These are phyloP conservation scores for Tolypocladium inflatum DNA, from an alignment of 2,329 filamentous ascomycete genomes.

Conservation along the genomic window DNA sequence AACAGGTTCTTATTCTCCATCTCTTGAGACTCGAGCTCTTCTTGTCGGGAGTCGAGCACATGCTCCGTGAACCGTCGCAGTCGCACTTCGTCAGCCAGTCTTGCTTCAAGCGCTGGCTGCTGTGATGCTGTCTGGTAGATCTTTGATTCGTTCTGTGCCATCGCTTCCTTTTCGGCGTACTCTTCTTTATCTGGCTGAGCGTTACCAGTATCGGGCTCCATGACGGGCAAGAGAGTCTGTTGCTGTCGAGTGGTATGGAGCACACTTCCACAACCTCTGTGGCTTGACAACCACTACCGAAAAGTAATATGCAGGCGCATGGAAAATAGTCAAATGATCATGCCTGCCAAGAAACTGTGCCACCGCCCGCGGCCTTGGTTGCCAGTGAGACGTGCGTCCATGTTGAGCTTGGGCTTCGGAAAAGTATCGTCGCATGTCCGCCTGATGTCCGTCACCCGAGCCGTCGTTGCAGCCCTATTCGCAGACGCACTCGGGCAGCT, in stretches of 20 bases:
- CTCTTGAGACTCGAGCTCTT: conserved; percentile 22
- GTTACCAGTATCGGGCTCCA: conserved; percentile 9
- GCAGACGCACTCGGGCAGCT: background rate
- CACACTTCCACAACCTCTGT: background rate
- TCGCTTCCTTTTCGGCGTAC: background rate
- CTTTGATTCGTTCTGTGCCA: conserved; percentile 3
- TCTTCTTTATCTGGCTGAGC: background rate
- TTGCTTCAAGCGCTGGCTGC: conserved; percentile 11
- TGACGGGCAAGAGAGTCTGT: background rate
- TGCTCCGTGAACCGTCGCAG: conserved; percentile 25
- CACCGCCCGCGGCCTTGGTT: background rate
- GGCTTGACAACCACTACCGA: background rate
- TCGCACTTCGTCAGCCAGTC: conserved; percentile 19
- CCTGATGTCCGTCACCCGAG: background rate
- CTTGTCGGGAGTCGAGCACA: conserved; percentile 25
- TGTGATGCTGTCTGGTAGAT: background rate
- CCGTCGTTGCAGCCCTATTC: background rate
- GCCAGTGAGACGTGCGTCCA: background rate
- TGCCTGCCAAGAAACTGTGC: background rate
- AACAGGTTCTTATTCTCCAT: conserved; percentile 16
- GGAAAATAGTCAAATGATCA: background rate
- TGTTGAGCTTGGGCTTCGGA: background rate
- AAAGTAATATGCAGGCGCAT: background rate
- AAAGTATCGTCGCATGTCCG: background rate
- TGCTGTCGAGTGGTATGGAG: no score